phyloP scores from a whole-genome alignment of 2,329 filamentous ascomycete genomes.

The Trichoderma simmonsii region DNA sequence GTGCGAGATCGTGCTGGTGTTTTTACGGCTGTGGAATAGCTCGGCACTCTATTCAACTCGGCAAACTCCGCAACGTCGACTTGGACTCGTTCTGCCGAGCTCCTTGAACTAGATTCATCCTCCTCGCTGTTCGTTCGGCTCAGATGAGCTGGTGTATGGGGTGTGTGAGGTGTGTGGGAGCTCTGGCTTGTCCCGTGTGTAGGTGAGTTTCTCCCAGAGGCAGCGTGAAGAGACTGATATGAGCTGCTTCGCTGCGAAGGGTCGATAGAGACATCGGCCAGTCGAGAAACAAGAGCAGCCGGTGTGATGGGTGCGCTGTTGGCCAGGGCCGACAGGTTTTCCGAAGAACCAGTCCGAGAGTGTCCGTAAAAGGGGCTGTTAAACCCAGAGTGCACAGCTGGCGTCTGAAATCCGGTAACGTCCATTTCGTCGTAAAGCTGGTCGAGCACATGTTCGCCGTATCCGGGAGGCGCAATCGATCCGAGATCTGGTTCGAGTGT shows the following conservation, averaged over 20 bases:
- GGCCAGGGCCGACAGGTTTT: constrained; percentile 64
- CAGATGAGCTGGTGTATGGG: constrained; percentile 45
- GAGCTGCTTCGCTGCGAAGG: constrained; percentile 45
- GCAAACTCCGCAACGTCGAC: constrained; percentile 59
- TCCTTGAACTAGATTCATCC: constrained; percentile 49
- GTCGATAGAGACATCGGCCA: constrained; percentile 66
- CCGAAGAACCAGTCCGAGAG: constrained; percentile 72
- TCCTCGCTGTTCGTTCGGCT: constrained; percentile 53
- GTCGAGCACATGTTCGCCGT: constrained; percentile 86
- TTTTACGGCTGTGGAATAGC: constrained; percentile 71
- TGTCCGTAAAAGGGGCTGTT: constrained; percentile 75
- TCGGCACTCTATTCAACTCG: constrained; percentile 70
- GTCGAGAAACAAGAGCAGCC: constrained; percentile 58
- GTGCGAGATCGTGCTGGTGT: constrained; percentile 56
- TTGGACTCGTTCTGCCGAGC: constrained; percentile 56
- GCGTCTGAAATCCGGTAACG: constrained; percentile 74
- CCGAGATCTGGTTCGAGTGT: constrained; percentile 51
- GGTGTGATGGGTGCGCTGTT: constrained; percentile 38
- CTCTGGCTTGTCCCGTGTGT: constrained; percentile 36
- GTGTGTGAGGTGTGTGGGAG: constrained; percentile 38
- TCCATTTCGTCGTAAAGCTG: constrained; percentile 88
- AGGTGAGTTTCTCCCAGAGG: constrained; percentile 45
- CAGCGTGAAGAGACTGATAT: constrained; percentile 43
- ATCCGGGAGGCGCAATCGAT: constrained; percentile 81
- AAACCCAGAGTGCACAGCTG: constrained; percentile 66